Conservation (phyloP, 208 protist species). For the Wallacemonas rigidus region DNA sequence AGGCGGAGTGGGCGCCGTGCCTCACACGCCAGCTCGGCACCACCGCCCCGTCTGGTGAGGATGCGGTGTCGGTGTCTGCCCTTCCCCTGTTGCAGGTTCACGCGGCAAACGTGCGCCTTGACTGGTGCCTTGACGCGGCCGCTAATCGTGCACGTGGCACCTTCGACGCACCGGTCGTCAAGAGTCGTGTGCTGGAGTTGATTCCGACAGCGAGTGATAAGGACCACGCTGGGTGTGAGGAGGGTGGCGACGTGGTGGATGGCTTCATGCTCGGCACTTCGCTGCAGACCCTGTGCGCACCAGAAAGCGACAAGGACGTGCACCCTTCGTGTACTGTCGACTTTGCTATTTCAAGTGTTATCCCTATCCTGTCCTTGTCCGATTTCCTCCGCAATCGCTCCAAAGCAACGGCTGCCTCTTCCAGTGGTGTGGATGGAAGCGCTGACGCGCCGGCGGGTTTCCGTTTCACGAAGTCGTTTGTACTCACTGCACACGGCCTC, state of each 20-base stretch:
- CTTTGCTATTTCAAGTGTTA: conserved; percentile 21
- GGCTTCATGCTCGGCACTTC: background rate
- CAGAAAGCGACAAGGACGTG: background rate
- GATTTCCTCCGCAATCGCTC: conserved; percentile 31
- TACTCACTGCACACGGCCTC: conserved; percentile 10
- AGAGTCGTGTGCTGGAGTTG: background rate
- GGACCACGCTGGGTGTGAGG: background rate
- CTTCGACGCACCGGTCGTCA: background rate
- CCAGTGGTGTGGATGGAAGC: background rate
- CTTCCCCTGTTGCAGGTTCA: background rate
- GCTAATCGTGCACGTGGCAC: background rate
- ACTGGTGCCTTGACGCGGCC: conserved; percentile 10
- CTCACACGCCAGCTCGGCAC: background rate
- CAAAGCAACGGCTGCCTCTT: background rate
- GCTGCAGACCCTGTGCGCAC: conserved; percentile 7
- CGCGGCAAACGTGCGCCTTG: background rate
- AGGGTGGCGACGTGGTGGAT: background rate
- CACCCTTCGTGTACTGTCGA: background rate
- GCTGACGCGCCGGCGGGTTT: conserved; percentile 12
- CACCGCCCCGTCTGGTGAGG: no score
- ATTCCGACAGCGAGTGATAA: background rate
- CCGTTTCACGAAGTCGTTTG: conserved; percentile 31
- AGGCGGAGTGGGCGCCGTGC: conserved; percentile 23
- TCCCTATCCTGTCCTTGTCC: conserved; percentile 31
- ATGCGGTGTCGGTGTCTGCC: no score